These are phyloP conservation scores for Entomortierella parvispora DNA, from an alignment of 192 early-diverging fungal species.

Conservation along the genomic window DNA sequence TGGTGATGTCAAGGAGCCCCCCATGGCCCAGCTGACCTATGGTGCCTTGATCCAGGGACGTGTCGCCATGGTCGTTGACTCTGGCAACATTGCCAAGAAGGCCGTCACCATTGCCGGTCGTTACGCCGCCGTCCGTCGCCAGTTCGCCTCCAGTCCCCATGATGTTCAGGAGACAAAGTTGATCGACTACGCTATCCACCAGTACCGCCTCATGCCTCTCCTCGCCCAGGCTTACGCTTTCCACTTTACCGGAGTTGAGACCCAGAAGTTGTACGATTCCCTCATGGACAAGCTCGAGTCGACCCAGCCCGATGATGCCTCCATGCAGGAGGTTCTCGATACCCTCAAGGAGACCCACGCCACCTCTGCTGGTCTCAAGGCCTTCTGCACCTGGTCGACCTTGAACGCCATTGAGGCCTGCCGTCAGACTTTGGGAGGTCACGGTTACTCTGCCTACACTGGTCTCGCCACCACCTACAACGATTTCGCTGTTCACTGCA, in stretches of 20 bases:
- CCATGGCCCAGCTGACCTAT: slow-evolving; percentile 86
- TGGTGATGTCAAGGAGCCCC: slow-evolving; percentile 84
- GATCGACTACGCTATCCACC: slow-evolving; percentile 94
- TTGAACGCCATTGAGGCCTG: slow-evolving; percentile 92
- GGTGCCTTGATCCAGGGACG: slow-evolving; percentile 89
- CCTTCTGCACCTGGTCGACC: slow-evolving; percentile 93
- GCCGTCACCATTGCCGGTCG: slow-evolving; percentile 91
- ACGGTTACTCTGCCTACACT: slow-evolving; percentile 94
- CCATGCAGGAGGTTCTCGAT: slow-evolving; percentile 72
- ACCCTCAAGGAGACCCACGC: slow-evolving; percentile 92
- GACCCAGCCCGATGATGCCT: slow-evolving; percentile 68
- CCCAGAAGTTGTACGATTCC: slow-evolving; percentile 77
- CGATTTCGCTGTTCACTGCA: slow-evolving; percentile 92
- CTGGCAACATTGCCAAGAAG: slow-evolving; percentile 88
- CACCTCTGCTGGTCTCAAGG: slow-evolving; percentile 91
- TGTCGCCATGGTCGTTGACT: slow-evolving; percentile 86
- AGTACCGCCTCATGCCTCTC: slow-evolving; percentile 92
- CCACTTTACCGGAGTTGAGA: slow-evolving; percentile 90
- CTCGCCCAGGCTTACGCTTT: slow-evolving; percentile 91
- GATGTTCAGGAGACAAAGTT: slow-evolving; percentile 84
- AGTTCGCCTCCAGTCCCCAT: slow-evolving; percentile 76
- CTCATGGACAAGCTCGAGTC: slow-evolving; percentile 82
- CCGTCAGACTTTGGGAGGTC: slow-evolving; percentile 90
- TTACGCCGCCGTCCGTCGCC: slow-evolving; percentile 91
- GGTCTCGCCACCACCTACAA: slow-evolving; percentile 86